These are phyloP conservation scores for Amanita rubescens DNA, from an alignment of 768 basidiomycete species.

Conservation along the genomic window DNA sequence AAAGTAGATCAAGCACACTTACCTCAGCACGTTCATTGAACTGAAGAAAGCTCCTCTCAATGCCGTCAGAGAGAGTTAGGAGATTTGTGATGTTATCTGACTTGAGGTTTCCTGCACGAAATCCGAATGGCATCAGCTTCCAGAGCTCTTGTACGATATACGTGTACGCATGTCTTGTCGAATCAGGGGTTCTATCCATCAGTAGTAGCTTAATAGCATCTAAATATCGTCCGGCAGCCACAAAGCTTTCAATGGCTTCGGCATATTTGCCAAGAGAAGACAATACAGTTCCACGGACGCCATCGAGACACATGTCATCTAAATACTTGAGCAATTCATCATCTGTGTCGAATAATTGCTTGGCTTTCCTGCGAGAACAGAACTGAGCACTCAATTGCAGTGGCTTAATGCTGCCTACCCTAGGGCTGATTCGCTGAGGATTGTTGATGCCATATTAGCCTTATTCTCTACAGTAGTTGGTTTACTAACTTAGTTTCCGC, in stretches of 20 bases:
- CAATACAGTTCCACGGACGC: slow-evolving; percentile 38
- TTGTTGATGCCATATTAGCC: not conserved
- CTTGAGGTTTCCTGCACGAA: slow-evolving; percentile 11
- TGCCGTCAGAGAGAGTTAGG: slow-evolving; percentile 17
- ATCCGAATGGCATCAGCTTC: slow-evolving; percentile 36
- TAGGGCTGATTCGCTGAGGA: not conserved
- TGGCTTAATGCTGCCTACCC: too few species aligned
- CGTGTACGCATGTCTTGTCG: slow-evolving; percentile 25
- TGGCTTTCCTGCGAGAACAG: slow-evolving; percentile 37
- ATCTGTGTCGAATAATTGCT: slow-evolving; percentile 38
- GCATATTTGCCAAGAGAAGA: slow-evolving; percentile 30
- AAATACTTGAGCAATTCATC: slow-evolving; percentile 53
- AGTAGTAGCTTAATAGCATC: slow-evolving; percentile 43
- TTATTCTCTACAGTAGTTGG: not conserved
- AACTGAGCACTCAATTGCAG: too few species aligned
- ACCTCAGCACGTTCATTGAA: slow-evolving; percentile 11
- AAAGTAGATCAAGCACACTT: not conserved
- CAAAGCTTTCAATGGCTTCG: slow-evolving; percentile 48
- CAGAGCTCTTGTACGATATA: slow-evolving; percentile 40
- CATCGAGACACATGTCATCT: slow-evolving; percentile 44
- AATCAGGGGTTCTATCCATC: slow-evolving; percentile 22
- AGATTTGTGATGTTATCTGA: slow-evolving; percentile 12
- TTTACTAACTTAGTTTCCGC: slow-evolving; percentile 27
- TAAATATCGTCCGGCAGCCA: slow-evolving; percentile 36
- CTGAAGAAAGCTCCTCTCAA: slow-evolving; percentile 11